Base-by-base conservation (phyloP, 495 filamentous ascomycete species). In the Parachaetomium inaequale region DNA sequence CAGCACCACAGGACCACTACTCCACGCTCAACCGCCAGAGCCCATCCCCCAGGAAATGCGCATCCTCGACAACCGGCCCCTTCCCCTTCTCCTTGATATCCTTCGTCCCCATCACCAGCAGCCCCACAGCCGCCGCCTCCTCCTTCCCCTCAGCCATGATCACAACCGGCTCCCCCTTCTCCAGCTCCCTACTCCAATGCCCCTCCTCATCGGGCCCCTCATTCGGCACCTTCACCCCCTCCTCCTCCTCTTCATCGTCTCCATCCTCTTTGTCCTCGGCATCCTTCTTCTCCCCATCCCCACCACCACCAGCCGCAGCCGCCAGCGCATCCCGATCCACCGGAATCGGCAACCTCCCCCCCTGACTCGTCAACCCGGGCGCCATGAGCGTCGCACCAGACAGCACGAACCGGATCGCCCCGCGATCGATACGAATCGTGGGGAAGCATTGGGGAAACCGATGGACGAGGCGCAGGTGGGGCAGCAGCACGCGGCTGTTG, bases 391-490 rank as follows among this genome's bases (percentile, higher is more conserved):
- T 88, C 0, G 94, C 94, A 25, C 94, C 94, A 3, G 85, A 87
- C 1, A 98, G 83, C 31, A 98, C 93, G 76, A 98, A 98, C 61
- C 95, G 91, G 74, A 98, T 97, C 0, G 95, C 94, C 55, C 94
- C 94, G 53, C 94, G 87, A 75, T 98, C 93, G 69, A 96, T 92
- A 56, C 87, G 84, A 46, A 91, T 72, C 26, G 77, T 80, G 7
- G 82, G 81, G 70, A 91, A 91, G 67, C 79, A 81, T 56, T 77
- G 68, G 7, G 88, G 88, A 76, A 87, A 90, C 55, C 82, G 77
- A 75, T 93, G 91, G 29, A 93, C 81, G 59, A 93, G 84, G 17
- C 79, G 78, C 2, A 94, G 85, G 71, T 96, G 93, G 1, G 94
- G 94, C 19, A 72, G 81, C 43, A 85, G 70, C 17, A 85, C 78